Evolutionary conservation across 345 rosid genomes (phyloP).

Genomic region (Murraya paniculata): DNA sequence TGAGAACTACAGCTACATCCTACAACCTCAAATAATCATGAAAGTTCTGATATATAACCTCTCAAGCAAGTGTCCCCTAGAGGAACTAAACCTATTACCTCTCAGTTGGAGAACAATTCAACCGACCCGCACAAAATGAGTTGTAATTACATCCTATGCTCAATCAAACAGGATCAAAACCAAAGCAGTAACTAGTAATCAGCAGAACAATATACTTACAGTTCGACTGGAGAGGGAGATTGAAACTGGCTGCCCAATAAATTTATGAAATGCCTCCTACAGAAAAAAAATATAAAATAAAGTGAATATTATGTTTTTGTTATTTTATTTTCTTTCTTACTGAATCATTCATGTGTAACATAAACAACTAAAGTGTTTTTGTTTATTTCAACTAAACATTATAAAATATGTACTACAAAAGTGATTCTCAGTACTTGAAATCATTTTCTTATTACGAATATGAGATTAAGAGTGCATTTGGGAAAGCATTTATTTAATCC

Average conservation of each 20-base stretch:
- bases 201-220: constrained; percentile 39
- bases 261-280: constrained; percentile 83
- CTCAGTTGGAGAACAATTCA: too few species aligned
- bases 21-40: not conserved
- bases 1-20: not conserved
- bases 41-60: not conserved
- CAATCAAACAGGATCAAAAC: not conserved
- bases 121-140: too few species aligned
- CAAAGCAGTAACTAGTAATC: constrained; percentile 3
- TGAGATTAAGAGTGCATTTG: not conserved
- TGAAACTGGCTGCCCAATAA: constrained; percentile 83
- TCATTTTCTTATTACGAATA: not conserved
- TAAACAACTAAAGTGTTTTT: not conserved
- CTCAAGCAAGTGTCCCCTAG: not conserved
- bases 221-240: constrained; percentile 80
- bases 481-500: not conserved
- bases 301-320: not conserved
- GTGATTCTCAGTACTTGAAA: not conserved
- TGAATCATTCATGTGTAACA: not conserved
- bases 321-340: not conserved
- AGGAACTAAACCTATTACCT: too few species aligned
- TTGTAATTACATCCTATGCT: not conserved
- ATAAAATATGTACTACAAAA: not conserved
- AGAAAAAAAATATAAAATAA: not conserved
- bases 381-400: not conserved